Conservation (phyloP, 2,329 filamentous ascomycete species). For the Apiospora pterosperma region DNA sequence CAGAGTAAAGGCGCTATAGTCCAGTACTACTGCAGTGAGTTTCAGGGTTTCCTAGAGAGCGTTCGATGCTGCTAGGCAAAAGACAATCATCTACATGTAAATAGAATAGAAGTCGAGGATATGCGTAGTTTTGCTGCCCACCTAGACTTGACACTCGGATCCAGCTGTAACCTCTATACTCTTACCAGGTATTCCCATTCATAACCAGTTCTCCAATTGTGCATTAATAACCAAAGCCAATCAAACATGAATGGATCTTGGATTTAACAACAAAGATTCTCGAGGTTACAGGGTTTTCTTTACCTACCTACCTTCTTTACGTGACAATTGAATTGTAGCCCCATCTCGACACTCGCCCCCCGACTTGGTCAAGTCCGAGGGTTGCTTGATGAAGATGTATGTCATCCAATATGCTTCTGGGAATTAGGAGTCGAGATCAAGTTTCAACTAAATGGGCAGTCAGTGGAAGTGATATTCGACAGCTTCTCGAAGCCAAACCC, state of each 20-base stretch:
- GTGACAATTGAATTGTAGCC: neutral
- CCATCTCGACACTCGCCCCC: neutral
- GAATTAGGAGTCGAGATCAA: too few relatives aligned
- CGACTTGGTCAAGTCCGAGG: neutral
- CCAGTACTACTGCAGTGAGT: too few relatives aligned
- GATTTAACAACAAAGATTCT: neutral
- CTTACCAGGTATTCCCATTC: neutral
- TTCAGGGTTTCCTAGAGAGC: too few relatives aligned
- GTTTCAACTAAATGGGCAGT: neutral
- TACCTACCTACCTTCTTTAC: neutral
- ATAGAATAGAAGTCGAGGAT: too few relatives aligned
- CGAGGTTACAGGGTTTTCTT: neutral
- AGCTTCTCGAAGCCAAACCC: neutral
- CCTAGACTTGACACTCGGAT: too few relatives aligned
- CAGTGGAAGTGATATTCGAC: neutral
- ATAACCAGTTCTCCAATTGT: neutral
- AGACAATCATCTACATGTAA: too few relatives aligned
- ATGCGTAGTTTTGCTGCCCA: too few relatives aligned
- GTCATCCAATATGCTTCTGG: neutral
- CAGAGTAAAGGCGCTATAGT: too few relatives aligned
- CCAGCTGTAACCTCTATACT: neutral
- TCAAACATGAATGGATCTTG: neutral
- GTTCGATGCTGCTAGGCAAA: too few relatives aligned
- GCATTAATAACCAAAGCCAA: neutral
- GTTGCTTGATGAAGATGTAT: constrained; percentile 3